Base-by-base conservation (phyloP, 495 filamentous ascomycete genomes). In the Geopyxis carbonaria region DNA sequence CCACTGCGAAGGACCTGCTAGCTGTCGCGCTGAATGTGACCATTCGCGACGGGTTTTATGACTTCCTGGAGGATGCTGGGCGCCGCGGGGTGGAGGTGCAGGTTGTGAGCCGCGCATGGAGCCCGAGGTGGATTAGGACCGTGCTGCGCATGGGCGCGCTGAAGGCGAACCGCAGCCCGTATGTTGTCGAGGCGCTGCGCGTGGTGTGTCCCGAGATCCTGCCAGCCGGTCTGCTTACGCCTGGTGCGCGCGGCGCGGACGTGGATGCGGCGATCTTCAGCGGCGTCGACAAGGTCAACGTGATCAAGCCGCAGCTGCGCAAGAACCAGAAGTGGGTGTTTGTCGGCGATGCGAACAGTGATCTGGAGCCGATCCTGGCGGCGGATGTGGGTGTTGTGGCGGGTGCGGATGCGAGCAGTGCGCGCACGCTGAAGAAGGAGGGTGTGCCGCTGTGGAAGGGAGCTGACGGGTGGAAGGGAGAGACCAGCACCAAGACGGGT, bases 131-230 rank as follows among this genome's bases (percentile, higher is more conserved):
- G 50, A 51, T 51, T 21, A 30, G 50, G 9, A 31, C 38, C 4
- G 47, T 53, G 10, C 36, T 50, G 11, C 35, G 44, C 2, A 44
- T 23, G 16, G 28, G 24, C 2, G 38, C 31, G 31, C 37, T 42
- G 22, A 33, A 23, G n/a, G 31, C 38, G 22, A 42, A 32, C 38
- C 19, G 40, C 11, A 49, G 31, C 28, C 10, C 19, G 9, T 37
- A 40, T 21, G 22, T 47, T 5, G 38, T 47, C 1, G 49, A 53
- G 22, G 34, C 22, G 11, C 15, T 53, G 13, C 41, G 27, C 7
- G 47, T 53, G 8, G 46, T 50, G 30, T 51, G 47, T 32, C 27
- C 43, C 4, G 47, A 51, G 44, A 40, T 51, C 28, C 22, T 51
- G 1, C 47, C 47, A 1, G 22, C 32, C 0, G 44, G 40, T n/a